phyloP scores from a whole-genome alignment of 75 land plant genomes.

The Picea glauca region DNA sequence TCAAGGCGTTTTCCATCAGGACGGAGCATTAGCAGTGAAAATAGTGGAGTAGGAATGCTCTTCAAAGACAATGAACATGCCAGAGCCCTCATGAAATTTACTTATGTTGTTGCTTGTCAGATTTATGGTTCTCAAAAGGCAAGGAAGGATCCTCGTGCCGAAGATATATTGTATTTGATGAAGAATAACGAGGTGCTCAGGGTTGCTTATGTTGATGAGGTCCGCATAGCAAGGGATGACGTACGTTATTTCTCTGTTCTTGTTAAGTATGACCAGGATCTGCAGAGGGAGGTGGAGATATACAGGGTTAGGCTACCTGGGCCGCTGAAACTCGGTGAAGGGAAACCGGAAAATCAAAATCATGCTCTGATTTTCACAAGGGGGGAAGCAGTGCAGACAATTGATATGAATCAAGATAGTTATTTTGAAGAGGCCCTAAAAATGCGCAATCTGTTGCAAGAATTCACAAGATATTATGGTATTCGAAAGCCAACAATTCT shows the following conservation, averaged over 20 bases:
- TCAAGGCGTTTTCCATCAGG: slow-evolving; percentile 34
- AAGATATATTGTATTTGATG: slow-evolving; percentile 79
- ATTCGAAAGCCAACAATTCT: slow-evolving; percentile 75
- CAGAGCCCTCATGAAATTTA: slow-evolving; percentile 86
- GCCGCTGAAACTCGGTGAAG: slow-evolving; percentile 90
- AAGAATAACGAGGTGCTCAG: slow-evolving; percentile 78
- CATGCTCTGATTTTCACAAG: slow-evolving; percentile 93
- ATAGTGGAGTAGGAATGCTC: slow-evolving; percentile 38
- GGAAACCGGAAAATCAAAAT: slow-evolving; percentile 98
- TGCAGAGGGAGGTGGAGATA: slow-evolving; percentile 77
- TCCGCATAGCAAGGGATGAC: slow-evolving; percentile 28
- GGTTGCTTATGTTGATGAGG: slow-evolving; percentile 94
- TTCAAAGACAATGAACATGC: slow-evolving; percentile 80
- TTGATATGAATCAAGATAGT: slow-evolving; percentile 98
- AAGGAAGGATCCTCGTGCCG: slow-evolving; percentile 65
- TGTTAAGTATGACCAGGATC: slow-evolving; percentile 72
- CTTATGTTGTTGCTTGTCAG: slow-evolving; percentile 96
- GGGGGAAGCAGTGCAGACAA: slow-evolving; percentile 97
- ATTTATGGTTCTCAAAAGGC: slow-evolving; percentile 90
- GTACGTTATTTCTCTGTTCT: slow-evolving; percentile 70
- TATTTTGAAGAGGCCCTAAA: slow-evolving; percentile 97
- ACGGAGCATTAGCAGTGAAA: slow-evolving; percentile 30
- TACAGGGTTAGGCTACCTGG: slow-evolving; percentile 85
- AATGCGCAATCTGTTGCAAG: slow-evolving; percentile 88
- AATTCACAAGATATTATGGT: slow-evolving; percentile 69